A percentile compares a stretch with the other conserved stretches of the same genome.
phyloP scores from a whole-genome alignment of 2,329 filamentous ascomycete species.

The Emmonsiellopsis sp. region DNA sequence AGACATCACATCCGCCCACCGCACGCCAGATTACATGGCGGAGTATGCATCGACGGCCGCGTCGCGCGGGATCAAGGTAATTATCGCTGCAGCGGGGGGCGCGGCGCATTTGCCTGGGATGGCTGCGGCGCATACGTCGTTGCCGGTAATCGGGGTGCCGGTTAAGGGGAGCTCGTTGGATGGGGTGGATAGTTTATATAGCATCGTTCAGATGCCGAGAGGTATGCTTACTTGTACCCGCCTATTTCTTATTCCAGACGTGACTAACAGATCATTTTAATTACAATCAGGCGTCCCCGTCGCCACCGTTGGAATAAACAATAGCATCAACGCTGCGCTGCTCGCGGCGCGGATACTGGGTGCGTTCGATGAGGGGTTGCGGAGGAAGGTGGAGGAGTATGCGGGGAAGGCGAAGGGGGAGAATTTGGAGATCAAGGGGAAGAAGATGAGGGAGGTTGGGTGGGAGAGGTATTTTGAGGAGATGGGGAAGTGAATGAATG shows the following conservation, averaged over 20 bases:
- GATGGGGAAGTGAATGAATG: constrained; percentile 18
- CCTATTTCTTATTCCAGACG: not conserved
- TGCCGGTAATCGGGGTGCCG: constrained; percentile 70
- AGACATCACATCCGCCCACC: constrained; percentile 48
- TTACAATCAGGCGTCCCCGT: constrained; percentile 55
- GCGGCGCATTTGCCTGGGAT: constrained; percentile 69
- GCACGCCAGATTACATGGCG: constrained; percentile 63
- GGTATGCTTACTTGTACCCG: constrained; percentile 32
- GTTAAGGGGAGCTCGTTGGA: constrained; percentile 66
- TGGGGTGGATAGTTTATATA: constrained; percentile 61
- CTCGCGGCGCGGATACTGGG: constrained; percentile 63
- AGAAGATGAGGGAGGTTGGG: constrained; percentile 34
- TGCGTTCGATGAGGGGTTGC: constrained; percentile 33
- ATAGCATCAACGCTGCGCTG: constrained; percentile 67
- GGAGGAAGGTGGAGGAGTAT: constrained; percentile 35
- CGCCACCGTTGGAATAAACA: constrained; percentile 71
- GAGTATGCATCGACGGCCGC: constrained; percentile 56
- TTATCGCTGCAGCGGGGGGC: constrained; percentile 68
- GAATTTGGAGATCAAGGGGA: constrained; percentile 35
- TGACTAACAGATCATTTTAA: constrained; percentile 1
- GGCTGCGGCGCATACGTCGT: constrained; percentile 58
- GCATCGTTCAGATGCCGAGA: constrained; percentile 68
- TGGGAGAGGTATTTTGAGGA: constrained; percentile 38
- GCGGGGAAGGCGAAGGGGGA: constrained; percentile 32
- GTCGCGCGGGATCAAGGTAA: constrained; percentile 58